A percentile compares a stretch with the other conserved stretches of the same genome.
These are phyloP conservation scores for Dendrobium nobile DNA, from an alignment of 106 monocot species.

Conservation along the genomic window DNA sequence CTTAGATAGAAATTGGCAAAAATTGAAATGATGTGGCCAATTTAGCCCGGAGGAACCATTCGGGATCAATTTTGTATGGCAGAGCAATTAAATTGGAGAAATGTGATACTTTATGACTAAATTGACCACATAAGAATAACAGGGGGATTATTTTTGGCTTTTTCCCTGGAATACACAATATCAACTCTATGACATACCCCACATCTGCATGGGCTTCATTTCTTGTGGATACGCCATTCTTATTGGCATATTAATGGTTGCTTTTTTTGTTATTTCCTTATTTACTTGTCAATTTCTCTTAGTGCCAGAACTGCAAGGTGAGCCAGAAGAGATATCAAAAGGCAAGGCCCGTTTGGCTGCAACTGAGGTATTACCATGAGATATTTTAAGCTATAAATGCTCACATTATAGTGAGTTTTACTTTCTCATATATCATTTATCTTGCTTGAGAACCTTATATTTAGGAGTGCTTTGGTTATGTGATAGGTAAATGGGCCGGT, in stretches of 20 bases:
- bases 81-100: too few species aligned
- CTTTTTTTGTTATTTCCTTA: not conserved
- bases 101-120: too few species aligned
- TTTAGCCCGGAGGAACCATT: too few species aligned
- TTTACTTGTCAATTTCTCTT: not conserved
- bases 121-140: too few species aligned
- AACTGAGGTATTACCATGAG: slow-evolving; percentile 35
- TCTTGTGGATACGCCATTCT: not conserved
- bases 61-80: too few species aligned
- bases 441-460: slow-evolving; percentile 4
- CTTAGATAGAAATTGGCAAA: too few species aligned
- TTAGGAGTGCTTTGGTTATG: not conserved
- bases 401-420: not conserved
- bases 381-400: not conserved
- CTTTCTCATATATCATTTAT: not conserved
- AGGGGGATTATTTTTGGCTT: too few species aligned
- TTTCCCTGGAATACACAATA: too few species aligned
- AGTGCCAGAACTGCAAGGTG: slow-evolving; percentile 98
- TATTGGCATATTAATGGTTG: too few species aligned
- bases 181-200: too few species aligned
- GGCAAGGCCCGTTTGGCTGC: slow-evolving; percentile 93
- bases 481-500: slow-evolving; percentile 85
- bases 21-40: too few species aligned
- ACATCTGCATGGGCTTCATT: not conserved
- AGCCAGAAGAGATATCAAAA: slow-evolving; percentile 92